These are phyloP conservation scores for Garcia nutans DNA, from an alignment of 345 rosid species.

Conservation along the genomic window DNA sequence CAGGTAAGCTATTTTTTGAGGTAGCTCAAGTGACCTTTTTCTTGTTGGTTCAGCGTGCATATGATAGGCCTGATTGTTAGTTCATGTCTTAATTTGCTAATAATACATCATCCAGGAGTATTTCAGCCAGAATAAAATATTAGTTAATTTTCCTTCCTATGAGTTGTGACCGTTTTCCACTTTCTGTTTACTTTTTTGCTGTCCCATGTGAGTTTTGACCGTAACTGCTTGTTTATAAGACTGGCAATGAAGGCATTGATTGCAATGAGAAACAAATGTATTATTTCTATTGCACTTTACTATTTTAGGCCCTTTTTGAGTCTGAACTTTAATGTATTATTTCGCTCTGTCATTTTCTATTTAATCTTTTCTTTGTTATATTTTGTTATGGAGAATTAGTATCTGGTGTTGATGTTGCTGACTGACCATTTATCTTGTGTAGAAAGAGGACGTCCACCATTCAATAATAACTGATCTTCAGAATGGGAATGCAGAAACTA, in stretches of 20 bases:
- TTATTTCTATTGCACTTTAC: neutral
- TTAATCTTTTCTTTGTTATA: neutral
- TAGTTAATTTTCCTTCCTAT: neutral
- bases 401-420: constrained; percentile 16
- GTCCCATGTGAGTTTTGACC: neutral
- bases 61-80: neutral
- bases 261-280: constrained; percentile 7
- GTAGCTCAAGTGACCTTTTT: neutral
- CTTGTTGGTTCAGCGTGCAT: neutral
- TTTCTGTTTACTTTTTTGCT: neutral
- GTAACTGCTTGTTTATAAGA: neutral
- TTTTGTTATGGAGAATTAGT: neutral
- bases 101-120: neutral
- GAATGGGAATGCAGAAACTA: constrained; percentile 95
- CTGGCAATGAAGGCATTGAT: constrained; percentile 9
- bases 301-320: neutral
- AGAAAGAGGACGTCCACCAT: constrained; percentile 99
- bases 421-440: constrained; percentile 22
- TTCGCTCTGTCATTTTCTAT: neutral
- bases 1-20: constrained; percentile 52
- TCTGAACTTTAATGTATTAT: neutral
- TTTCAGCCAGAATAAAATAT: neutral
- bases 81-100: neutral
- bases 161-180: neutral
- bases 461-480: constrained; percentile 98